These are phyloP conservation scores for Salix brachista DNA, from an alignment of 345 rosid species.

Conservation along the genomic window DNA sequence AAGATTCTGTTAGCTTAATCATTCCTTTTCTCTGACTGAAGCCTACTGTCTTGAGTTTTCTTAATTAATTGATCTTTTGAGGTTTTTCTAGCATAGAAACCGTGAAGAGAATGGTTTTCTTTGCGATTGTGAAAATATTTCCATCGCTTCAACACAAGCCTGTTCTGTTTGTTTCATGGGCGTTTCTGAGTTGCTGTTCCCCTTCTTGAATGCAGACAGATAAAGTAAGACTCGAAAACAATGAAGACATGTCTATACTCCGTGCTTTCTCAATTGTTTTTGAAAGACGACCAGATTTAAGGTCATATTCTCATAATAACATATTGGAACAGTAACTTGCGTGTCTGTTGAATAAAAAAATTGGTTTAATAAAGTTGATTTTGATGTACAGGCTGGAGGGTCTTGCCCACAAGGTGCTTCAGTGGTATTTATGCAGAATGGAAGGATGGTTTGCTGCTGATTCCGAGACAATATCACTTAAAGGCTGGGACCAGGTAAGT, in stretches of 20 bases:
- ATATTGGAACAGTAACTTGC: neutral
- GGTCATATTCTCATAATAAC: slow-evolving; percentile 35
- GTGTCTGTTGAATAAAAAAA: neutral
- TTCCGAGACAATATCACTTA: slow-evolving; percentile 85
- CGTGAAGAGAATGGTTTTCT: neutral
- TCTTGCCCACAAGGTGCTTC: slow-evolving; percentile 72
- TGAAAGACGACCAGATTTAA: slow-evolving; percentile 72
- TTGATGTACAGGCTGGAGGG: slow-evolving; percentile 61
- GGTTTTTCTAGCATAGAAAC: neutral
- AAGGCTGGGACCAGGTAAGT: slow-evolving; percentile 83
- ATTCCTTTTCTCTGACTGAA: neutral
- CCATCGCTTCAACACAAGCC: neutral
- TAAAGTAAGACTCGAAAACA: slow-evolving; percentile 59
- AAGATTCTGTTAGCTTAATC: neutral
- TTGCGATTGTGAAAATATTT: neutral
- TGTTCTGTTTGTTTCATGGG: slow-evolving; percentile 1
- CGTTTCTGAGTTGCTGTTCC: slow-evolving; percentile 12
- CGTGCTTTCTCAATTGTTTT: slow-evolving; percentile 67
- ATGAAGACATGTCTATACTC: slow-evolving; percentile 69
- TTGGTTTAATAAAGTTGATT: slow-evolving; percentile 12
- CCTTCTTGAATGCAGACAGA: slow-evolving; percentile 52
- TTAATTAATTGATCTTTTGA: neutral
- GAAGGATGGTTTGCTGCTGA: slow-evolving; percentile 99
- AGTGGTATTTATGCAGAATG: slow-evolving; percentile 97
- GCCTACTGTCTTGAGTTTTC: neutral